These are phyloP conservation scores for Triadica sebifera DNA, from an alignment of 345 rosid genomes.

Conservation along the genomic window DNA sequence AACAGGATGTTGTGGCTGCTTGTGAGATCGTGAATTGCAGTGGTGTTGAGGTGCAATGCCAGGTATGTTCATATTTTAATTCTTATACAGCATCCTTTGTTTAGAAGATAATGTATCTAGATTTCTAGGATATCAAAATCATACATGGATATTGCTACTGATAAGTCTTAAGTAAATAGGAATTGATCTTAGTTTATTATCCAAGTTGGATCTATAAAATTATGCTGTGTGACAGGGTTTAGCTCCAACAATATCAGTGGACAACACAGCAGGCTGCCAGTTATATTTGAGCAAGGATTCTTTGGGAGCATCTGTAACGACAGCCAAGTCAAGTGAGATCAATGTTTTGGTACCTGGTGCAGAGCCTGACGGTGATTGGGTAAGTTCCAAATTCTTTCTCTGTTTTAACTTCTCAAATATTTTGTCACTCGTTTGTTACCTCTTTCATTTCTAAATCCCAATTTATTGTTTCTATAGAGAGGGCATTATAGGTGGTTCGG, in stretches of 20 bases:
- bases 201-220: slow-evolving; percentile 15
- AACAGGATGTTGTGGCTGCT: slow-evolving; percentile 98
- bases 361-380: slow-evolving; percentile 73
- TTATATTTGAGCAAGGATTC: slow-evolving; percentile 79
- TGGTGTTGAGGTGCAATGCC: slow-evolving; percentile 96
- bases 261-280: slow-evolving; percentile 87
- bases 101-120: neutral
- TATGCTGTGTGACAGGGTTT: slow-evolving; percentile 57
- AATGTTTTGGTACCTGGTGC: slow-evolving; percentile 82
- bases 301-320: slow-evolving; percentile 69
- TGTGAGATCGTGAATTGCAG: slow-evolving; percentile 93
- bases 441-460: neutral
- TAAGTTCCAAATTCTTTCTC: slow-evolving; percentile 28
- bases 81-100: neutral
- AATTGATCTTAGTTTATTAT: neutral
- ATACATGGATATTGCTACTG: slow-evolving; percentile 2
- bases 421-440: neutral
- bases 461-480: too few relatives aligned
- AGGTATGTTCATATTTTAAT: slow-evolving; percentile 44
- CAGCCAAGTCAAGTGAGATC: slow-evolving; percentile 94
- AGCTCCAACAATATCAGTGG: slow-evolving; percentile 93
- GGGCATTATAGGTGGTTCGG: too few relatives aligned
- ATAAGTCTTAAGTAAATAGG: neutral
- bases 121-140: slow-evolving; percentile 6
- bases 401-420: neutral